Conservation (phyloP, 441 rosid species). For the Arabidopsis hybrid region DNA sequence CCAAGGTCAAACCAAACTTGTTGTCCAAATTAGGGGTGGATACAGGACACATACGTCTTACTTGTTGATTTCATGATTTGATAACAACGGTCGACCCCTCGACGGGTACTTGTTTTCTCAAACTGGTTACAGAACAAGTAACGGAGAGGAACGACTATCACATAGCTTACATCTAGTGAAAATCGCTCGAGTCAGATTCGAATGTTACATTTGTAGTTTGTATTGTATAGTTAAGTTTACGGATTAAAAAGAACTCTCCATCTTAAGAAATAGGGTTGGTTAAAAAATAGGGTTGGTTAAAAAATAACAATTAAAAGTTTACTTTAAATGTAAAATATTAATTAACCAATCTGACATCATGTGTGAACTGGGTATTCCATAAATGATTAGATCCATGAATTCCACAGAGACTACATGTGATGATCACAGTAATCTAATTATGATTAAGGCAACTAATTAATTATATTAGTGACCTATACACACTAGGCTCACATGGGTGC, state of each 20-base stretch:
- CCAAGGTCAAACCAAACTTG: not conserved
- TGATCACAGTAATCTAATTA: slow-evolving; percentile 30
- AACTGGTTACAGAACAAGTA: too few relatives aligned
- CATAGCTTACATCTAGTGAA: too few relatives aligned
- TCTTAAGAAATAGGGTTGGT: too few relatives aligned
- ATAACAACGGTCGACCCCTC: too few relatives aligned
- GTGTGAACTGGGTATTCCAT: slow-evolving; percentile 33
- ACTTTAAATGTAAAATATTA: not conserved
- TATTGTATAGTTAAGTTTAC: not conserved
- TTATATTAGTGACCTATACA: slow-evolving; percentile 26
- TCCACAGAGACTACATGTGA: slow-evolving; percentile 36
- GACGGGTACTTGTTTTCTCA: too few relatives aligned
- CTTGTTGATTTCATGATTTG: too few relatives aligned
- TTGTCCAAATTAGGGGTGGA: not conserved
- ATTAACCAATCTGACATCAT: slow-evolving; percentile 17
- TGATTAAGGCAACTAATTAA: slow-evolving; percentile 38
- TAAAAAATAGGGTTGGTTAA: too few relatives aligned
- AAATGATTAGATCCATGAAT: slow-evolving; percentile 31
- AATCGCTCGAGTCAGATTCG: not conserved
- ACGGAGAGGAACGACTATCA: too few relatives aligned
- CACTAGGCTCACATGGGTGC: slow-evolving; percentile 41
- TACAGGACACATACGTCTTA: too few relatives aligned
- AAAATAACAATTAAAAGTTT: too few relatives aligned
- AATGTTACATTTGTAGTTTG: not conserved
- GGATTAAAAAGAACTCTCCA: not conserved